Evolutionary conservation across 75 land plant genomes (phyloP), one percentile per base, ranked within the genome.

Genomic region (Selaginella tamariscina): DNA sequence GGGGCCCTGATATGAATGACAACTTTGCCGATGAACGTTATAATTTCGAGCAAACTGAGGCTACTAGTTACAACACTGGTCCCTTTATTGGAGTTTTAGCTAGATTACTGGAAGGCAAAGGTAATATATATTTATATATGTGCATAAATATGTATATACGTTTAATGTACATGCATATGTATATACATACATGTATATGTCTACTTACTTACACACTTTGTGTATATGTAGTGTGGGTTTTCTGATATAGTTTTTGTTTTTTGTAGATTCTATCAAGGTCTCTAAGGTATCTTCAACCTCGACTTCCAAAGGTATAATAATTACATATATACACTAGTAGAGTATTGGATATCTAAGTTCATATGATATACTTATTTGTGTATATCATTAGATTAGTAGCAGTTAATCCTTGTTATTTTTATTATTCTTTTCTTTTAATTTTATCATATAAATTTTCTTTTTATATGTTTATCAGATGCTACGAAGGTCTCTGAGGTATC

Each of bases 81-180:
- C 84, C 86, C 0, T 63, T 88, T 20, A 78, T 81, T 11, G 88
- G 92, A 2, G 80, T 85, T 27, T 74, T 88, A 32, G 88, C 91
- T 20, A 86, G 75, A 54, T 68, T 85, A 24, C 56, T 39, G 15
- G 11, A 39, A 39, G 49, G 15, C 49, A 5, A 39, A 5, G 11
- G 49, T 15, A 5, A 39, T 15, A 5, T 5, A 15, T 15, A 39
- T 5, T 39, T 15, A 39, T 5, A 15, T 15, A 39, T 5, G 49
- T 5, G 15, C 15, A 5, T 39, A 39, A 5, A 5, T 39, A 5
- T 39, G 11, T 39, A 5, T 39, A 5, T 39, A 39, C 49, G 49
- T 5, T 15, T 39, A 39, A 15, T 5, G 49, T 39, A 15, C 5
- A 15, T 39, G 49, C 5, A 15, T 39, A 15, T 15, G 5, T 15